Evolutionary conservation across 2,329 filamentous ascomycete species (phyloP), one percentile per base, ranked within the genome.

Genomic region (Exophiala bonariae): DNA sequence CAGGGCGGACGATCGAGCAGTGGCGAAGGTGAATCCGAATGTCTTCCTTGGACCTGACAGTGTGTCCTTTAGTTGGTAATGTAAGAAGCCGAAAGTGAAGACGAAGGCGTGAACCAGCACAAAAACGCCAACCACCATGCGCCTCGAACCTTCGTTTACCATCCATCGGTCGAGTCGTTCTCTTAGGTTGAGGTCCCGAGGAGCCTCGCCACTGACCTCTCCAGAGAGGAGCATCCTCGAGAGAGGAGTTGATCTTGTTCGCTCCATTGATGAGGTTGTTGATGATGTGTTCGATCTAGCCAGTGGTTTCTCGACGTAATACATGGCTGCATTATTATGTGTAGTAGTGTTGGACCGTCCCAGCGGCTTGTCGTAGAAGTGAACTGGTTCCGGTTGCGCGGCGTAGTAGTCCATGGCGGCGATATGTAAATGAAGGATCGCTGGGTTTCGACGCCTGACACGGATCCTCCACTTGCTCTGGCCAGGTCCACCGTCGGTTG

Each of bases 81-180:
- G 85, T 66, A 91, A 80, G 66, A 88, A 88, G 40, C 84, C 87
- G 59, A 93, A 90, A 10, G 80, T 77, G 63, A 92, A 93, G 32
- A 93, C 82, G 72, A 91, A 81, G 53, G 79, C 75, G 68, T 93
- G 88, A 28, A 87, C 70, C 35, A 86, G 64, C 60, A 86, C 78
- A 68, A 92, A 93, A 41, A 87, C 74, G 59, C 84, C 83, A 49
- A 92, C 86, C 61, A 90, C 89, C 82, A 92, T 77, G 81, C 86
- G 77, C 64, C 86, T 79, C 66, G 89, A 90, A 51, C 88, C 88
- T 65, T 92, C 88, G 65, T 92, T 92, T 52, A 92, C 85, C 87
- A 93, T 91, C 88, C 88, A 93, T 57, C 83, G 77, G 66, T 91
- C 85, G 63, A 92, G 86, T 64, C 80, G 86, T 66, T 92, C 86